Conservation (phyloP, 345 rosid species). For the Punica granatum region DNA sequence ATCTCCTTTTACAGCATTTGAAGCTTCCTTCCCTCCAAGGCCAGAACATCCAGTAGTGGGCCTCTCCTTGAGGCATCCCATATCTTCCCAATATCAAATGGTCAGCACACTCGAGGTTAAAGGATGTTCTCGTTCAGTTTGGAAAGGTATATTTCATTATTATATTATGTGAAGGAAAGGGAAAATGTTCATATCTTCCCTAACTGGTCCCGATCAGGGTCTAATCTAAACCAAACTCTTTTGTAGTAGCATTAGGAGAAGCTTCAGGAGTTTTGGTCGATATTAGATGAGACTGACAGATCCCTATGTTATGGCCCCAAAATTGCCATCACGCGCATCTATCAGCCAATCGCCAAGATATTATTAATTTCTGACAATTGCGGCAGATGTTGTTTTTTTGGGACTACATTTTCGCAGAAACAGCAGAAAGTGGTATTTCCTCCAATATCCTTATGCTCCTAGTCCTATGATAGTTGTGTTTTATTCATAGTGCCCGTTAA, state of each 20-base stretch:
- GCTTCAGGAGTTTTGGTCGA: conserved; percentile 69
- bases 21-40: background rate
- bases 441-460: background rate
- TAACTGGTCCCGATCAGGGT: background rate
- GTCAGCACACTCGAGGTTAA: conserved; percentile 52
- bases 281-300: conserved; percentile 65
- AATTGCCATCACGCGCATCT: conserved; percentile 44
- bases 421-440: conserved; percentile 43
- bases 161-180: background rate
- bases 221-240: background rate
- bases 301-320: conserved; percentile 45
- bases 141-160: conserved; percentile 29
- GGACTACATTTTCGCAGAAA: conserved; percentile 43
- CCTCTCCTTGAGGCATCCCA: conserved; percentile 51
- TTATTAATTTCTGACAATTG: conserved; percentile 9
- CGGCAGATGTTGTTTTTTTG: conserved; percentile 60
- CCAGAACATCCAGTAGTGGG: conserved; percentile 1
- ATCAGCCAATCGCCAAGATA: conserved; percentile 22
- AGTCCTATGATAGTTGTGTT: background rate
- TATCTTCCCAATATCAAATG: conserved; percentile 47
- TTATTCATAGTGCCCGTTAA: background rate
- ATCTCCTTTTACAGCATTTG: conserved; percentile 5
- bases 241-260: conserved; percentile 60
- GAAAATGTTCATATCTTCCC: background rate
- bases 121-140: conserved; percentile 55